Evolutionary conservation across 1,284 basidiomycete genomes (phyloP).

Genomic region (Ceratobasidium sp.): DNA sequence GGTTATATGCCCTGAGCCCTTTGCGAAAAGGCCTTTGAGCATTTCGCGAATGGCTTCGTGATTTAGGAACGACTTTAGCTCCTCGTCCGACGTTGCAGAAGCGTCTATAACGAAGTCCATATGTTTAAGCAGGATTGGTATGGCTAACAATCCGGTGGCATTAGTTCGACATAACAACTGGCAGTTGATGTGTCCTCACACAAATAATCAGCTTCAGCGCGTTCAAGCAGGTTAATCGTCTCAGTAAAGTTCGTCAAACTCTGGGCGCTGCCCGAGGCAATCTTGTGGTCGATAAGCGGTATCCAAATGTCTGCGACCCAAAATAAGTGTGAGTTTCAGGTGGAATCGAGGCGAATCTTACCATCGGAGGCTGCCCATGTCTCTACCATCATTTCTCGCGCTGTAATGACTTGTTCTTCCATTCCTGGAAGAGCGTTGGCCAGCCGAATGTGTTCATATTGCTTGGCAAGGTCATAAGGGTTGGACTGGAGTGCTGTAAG

Average conservation of each 20-base stretch:
- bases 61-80: slow-evolving; percentile 54
- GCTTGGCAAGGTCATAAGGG: slow-evolving; percentile 68
- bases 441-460: slow-evolving; percentile 71
- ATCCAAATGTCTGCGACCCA: slow-evolving; percentile 47
- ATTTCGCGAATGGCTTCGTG: slow-evolving; percentile 68
- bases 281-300: slow-evolving; percentile 45
- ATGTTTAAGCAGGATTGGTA: slow-evolving; percentile 75
- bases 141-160: slow-evolving; percentile 62
- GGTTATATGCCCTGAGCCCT: slow-evolving; percentile 69
- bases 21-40: slow-evolving; percentile 62
- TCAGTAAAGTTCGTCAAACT: slow-evolving; percentile 63
- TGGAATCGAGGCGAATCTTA: slow-evolving; percentile 65
- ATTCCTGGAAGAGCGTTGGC: slow-evolving; percentile 63
- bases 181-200: slow-evolving; percentile 64
- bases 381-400: slow-evolving; percentile 71
- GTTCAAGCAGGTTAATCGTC: slow-evolving; percentile 70
- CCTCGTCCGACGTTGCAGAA: slow-evolving; percentile 61
- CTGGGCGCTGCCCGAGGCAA: slow-evolving; percentile 53
- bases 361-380: slow-evolving; percentile 73
- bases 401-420: slow-evolving; percentile 67
- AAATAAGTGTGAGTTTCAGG: background rate
- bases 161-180: background rate
- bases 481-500: slow-evolving; percentile 67
- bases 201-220: slow-evolving; percentile 81
- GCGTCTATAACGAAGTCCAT: slow-evolving; percentile 71